Conservation (phyloP, 2,329 filamentous ascomycete genomes). For the Cladophialophora chaetospira region DNA sequence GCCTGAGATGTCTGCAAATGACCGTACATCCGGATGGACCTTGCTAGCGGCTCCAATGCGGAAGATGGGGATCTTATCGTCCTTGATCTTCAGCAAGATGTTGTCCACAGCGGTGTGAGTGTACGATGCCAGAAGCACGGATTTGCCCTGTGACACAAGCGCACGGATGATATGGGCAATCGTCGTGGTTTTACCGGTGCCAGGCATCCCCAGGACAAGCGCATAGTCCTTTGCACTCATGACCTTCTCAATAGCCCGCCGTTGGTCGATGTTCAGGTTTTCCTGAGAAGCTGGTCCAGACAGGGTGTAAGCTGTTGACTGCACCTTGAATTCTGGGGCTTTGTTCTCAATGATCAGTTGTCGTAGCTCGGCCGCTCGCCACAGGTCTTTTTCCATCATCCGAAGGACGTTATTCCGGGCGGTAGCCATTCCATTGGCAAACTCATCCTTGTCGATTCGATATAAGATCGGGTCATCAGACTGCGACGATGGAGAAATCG, state of each 20-base stretch:
- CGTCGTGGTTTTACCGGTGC: slow-evolving; percentile 96
- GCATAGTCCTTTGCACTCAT: slow-evolving; percentile 96
- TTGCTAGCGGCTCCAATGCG: slow-evolving; percentile 85
- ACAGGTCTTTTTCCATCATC: slow-evolving; percentile 79
- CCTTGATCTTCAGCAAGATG: slow-evolving; percentile 86
- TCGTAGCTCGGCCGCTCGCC: slow-evolving; percentile 71
- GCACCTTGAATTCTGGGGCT: slow-evolving; percentile 70
- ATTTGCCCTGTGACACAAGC: slow-evolving; percentile 84
- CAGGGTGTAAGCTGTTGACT: slow-evolving; percentile 65
- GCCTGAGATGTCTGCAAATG: slow-evolving; percentile 78
- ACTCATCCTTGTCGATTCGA: slow-evolving; percentile 94
- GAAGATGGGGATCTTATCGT: slow-evolving; percentile 75
- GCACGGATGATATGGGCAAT: slow-evolving; percentile 96
- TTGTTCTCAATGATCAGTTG: slow-evolving; percentile 77
- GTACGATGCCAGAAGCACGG: slow-evolving; percentile 89
- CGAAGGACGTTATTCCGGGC: slow-evolving; percentile 92
- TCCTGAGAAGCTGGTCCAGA: slow-evolving; percentile 57
- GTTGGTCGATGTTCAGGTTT: slow-evolving; percentile 84
- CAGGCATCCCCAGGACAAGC: slow-evolving; percentile 96
- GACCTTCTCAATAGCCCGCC: slow-evolving; percentile 84
- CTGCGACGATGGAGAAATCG: not conserved
- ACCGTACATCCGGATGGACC: slow-evolving; percentile 81
- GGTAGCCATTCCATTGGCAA: slow-evolving; percentile 95
- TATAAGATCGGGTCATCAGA: slow-evolving; percentile 59
- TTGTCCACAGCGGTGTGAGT: slow-evolving; percentile 98